Evolutionary conservation across 805 yeast genomes (phyloP), one percentile per base, ranked within the genome.

Genomic region (Debaryomyces hansenii): DNA sequence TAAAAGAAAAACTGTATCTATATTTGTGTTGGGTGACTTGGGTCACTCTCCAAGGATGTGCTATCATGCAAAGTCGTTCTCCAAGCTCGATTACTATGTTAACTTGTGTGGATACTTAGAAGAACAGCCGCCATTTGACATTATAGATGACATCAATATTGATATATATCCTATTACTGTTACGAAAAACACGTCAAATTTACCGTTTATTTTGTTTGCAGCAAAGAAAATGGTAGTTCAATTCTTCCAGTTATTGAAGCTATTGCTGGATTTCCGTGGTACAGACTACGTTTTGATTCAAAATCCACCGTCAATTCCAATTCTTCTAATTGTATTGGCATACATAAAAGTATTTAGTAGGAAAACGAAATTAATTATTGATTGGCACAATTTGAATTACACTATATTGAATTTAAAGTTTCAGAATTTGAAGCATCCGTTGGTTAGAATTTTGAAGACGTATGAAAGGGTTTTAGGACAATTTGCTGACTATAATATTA

Each of bases 41-140:
- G 97, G 96, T 11, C 96, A 90, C 60, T 91, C 97, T 0, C 99
- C 99, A 5, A 75, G 99, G 49, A 94, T 92, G 87, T 78, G 85
- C 54, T 87, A 92, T 66, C 99, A 94, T 62, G 96, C 96, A 0
- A 68, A 75, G 47, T 85, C 92, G 45, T 83, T 94, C 55, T 78
- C 86, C n/a, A 64, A 74, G 28, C 65, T 70, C 14, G 94, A 90
- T 0, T 86, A 84, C 63, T 71, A 74, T 39, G 98, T 94, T 4
- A 88, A 85, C 47, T 64, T 94, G 29, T 87, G 96, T 62, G 99
- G 99, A 0, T 92, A 91, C 55, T 52, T 83, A 0, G 87, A 84
- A 45, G 77, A 82, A 28, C 60, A 64, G 6, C 72, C 85, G 1
- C 81, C 90, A 0, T 51, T 53, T 5, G 80, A 73, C 31, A 59